A percentile compares a stretch with the other conserved stretches of the same genome.
phyloP scores from a whole-genome alignment of 1,284 basidiomycete genomes.

The Volvariella volvacea region DNA sequence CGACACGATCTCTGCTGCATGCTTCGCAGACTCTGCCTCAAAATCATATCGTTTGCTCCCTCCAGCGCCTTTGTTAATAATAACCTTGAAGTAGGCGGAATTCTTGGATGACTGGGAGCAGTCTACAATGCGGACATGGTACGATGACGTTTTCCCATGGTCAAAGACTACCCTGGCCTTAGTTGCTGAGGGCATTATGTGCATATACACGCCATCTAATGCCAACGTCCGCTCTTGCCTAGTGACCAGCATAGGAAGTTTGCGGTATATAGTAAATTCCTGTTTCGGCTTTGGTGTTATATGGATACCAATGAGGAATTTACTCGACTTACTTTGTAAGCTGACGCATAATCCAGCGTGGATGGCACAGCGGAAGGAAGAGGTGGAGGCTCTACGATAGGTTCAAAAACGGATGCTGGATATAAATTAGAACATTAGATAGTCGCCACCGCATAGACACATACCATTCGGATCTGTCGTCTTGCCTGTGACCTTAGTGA shows the following conservation, averaged over 20 bases:
- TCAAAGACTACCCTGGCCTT: conserved; percentile 83
- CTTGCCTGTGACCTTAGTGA: conserved; percentile 50
- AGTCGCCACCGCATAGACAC: conserved; percentile 14
- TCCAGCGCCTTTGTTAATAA: conserved; percentile 39
- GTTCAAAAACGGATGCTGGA: conserved; percentile 87
- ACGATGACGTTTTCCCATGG: conserved; percentile 84
- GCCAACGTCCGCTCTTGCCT: conserved; percentile 89
- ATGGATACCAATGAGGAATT: neutral
- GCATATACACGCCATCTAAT: conserved; percentile 93
- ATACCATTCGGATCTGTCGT: conserved; percentile 89
- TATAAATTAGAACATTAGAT: conserved; percentile 3
- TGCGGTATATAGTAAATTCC: conserved; percentile 93
- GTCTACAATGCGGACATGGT: conserved; percentile 84
- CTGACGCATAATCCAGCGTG: conserved; percentile 54
- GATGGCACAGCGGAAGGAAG: conserved; percentile 42
- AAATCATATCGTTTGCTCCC: conserved; percentile 94
- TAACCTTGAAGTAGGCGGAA: conserved; percentile 76
- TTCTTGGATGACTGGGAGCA: conserved; percentile 83
- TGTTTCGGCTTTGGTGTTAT: conserved; percentile 23
- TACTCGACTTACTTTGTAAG: conserved; percentile 66
- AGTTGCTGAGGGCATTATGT: conserved; percentile 85
- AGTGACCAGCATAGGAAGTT: conserved; percentile 87
- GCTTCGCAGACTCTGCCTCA: conserved; percentile 83
- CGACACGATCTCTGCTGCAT: conserved; percentile 74
- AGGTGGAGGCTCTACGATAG: conserved; percentile 71